A percentile compares a stretch with the other conserved stretches of the same genome.
Evolutionary conservation across 352 stramenopile genomes (phyloP).

Genomic region (Halophytophthora batemanensis): DNA sequence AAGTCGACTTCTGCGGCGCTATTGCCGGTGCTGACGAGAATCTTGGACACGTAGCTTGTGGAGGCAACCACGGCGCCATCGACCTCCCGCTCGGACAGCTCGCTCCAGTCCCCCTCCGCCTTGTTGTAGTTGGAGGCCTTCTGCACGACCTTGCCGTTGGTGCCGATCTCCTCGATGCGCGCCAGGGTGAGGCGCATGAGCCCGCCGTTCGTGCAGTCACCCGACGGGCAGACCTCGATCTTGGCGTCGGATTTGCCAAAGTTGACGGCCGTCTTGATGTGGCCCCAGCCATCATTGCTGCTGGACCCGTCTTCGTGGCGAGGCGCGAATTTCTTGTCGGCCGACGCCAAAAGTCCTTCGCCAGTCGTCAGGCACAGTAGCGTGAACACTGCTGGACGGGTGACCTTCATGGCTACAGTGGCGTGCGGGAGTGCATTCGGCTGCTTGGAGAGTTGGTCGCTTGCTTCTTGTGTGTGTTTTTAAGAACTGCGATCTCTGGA

Average conservation of each 20-base stretch:
- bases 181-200: conserved; percentile 88
- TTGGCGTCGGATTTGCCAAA: conserved; percentile 29
- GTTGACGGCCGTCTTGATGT: conserved; percentile 33
- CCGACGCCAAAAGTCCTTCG: no score
- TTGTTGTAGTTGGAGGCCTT: conserved; percentile 23
- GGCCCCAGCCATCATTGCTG: background rate
- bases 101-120: conserved; percentile 23
- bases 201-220: conserved; percentile 77
- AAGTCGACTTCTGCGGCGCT: conserved; percentile 11
- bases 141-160: conserved; percentile 3
- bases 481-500: no score
- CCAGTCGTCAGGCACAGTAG: no score
- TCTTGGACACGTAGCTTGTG: conserved; percentile 22
- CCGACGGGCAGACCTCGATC: conserved; percentile 40
- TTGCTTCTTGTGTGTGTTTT: no score
- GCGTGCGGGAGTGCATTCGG: no score
- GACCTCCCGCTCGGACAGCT: conserved; percentile 10
- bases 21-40: conserved; percentile 7
- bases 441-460: no score
- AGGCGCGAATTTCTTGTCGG: no score
- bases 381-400: no score
- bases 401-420: no score
- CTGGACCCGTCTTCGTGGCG: no score
- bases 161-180: conserved; percentile 30
- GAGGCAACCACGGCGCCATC: conserved; percentile 17